Base-by-base conservation (phyloP, 352 stramenopile species). In the Phytophthora kernoviae region DNA sequence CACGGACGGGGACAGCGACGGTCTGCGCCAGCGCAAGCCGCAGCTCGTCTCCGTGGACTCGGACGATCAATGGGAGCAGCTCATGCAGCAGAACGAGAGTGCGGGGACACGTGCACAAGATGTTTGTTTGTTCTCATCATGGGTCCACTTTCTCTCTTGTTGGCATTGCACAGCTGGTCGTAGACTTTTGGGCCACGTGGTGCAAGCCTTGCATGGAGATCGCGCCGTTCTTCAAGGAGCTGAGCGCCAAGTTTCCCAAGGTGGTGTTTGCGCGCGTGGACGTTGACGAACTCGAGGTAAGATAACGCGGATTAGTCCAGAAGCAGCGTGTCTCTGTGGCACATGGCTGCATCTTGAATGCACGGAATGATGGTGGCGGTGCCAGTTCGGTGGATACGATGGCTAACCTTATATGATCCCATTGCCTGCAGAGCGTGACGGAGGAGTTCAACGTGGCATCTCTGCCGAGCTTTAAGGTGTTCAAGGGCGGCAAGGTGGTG, bases 391-490 rank as follows among this genome's bases (percentile, higher is more conserved):
- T 18, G n/a, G 12, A 18, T 8, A 41, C n/a, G 39, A 45, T 45
- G 39, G 20, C 39, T 45, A 10, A 45, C 39, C 4, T 5, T 18
- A 30, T 30, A 30, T 30, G 24, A 30, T 40, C 2, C 9, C 15
- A 5, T 57, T 34, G 2, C 46, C 11, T 56, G 9, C 43, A 93
- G 54, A 76, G 81, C n/a, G 68, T 96, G 39, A 77, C 82, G 15
- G 67, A 79, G 41, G 58, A 68, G 32, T 90, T 77, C 55, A 80
- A 83, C 5, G 87, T 98, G 43, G 75, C 70, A 26, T 79, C 84
- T 27, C 94, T 98, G 84, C 94, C 93, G 10, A 98, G 90, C 20
- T 98, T 98, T 69, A 92, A 98, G 61, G 84, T 98, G 46, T 98
- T 88, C 72, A 96, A 97, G 69, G 60, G 75, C 24, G 90, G 91